A percentile compares a stretch with the other conserved stretches of the same genome.
These are phyloP conservation scores for Ophiostoma ulmi DNA, from an alignment of 2,329 filamentous ascomycete species.

Conservation along the genomic window DNA sequence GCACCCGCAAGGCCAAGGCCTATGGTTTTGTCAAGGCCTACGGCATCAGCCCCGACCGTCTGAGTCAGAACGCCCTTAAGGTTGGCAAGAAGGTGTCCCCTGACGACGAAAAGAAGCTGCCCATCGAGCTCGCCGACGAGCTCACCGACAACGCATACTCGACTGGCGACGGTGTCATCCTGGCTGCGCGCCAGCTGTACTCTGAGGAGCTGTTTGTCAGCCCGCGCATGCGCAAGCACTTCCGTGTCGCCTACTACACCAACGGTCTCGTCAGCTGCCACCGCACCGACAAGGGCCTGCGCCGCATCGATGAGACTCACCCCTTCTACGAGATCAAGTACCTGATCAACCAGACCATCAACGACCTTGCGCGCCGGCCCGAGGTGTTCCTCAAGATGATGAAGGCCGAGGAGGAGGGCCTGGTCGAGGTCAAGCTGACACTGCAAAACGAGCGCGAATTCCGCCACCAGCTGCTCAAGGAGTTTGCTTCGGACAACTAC, in stretches of 20 bases:
- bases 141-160: constrained; percentile 67
- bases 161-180: constrained; percentile 69
- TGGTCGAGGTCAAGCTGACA: constrained; percentile 77
- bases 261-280: constrained; percentile 79
- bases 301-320: constrained; percentile 89
- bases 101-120: constrained; percentile 74
- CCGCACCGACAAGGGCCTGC: constrained; percentile 88
- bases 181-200: constrained; percentile 79
- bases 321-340: constrained; percentile 99
- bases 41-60: constrained; percentile 80
- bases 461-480: constrained; percentile 67
- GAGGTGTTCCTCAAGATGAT: constrained; percentile 96
- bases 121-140: constrained; percentile 80
- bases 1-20: constrained; percentile 72
- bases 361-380: constrained; percentile 73
- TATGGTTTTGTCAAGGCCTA: constrained; percentile 83
- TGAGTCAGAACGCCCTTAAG: constrained; percentile 79
- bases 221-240: constrained; percentile 81
- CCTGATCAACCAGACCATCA: constrained; percentile 79
- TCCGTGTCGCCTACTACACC: constrained; percentile 77
- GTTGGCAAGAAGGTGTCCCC: constrained; percentile 74
- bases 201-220: constrained; percentile 84
- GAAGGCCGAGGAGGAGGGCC: constrained; percentile 88
- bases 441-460: constrained; percentile 74
- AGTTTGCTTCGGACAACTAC: constrained; percentile 92